phyloP scores from a whole-genome alignment of 2,329 filamentous ascomycete genomes.

The Epichloe sp. region DNA sequence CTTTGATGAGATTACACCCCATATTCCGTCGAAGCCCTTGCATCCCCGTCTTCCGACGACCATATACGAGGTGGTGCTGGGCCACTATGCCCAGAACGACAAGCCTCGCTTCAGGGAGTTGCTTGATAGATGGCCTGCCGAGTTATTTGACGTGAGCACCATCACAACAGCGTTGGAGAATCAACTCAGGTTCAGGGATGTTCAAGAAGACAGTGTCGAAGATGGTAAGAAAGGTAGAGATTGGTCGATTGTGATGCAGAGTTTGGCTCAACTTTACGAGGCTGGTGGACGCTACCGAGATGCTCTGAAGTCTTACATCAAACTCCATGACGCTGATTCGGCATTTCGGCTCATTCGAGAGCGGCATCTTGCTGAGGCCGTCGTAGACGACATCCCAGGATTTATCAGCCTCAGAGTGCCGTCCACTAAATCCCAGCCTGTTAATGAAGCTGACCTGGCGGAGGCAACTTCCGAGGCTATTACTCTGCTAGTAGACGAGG shows the following conservation, averaged over 20 bases:
- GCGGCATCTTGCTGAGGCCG: conserved; percentile 77
- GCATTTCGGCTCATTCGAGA: conserved; percentile 78
- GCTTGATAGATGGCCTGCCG: conserved; percentile 70
- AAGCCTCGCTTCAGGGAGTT: conserved; percentile 64
- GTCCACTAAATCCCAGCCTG: conserved; percentile 50
- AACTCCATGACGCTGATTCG: conserved; percentile 79
- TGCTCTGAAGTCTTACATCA: conserved; percentile 79
- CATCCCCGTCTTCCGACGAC: conserved; percentile 65
- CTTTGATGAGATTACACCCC: conserved; percentile 79
- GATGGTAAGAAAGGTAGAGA: conserved; percentile 61
- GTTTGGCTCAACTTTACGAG: conserved; percentile 72
- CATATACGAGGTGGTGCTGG: conserved; percentile 80
- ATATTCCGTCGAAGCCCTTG: conserved; percentile 67
- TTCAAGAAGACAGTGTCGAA: conserved; percentile 63
- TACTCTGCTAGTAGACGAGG: conserved; percentile 76
- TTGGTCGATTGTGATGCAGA: conserved; percentile 81
- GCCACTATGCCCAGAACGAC: conserved; percentile 74
- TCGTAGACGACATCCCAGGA: conserved; percentile 78
- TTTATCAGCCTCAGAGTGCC: conserved; percentile 82
- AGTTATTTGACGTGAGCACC: conserved; percentile 67
- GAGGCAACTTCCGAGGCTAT: conserved; percentile 74
- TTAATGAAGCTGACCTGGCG: conserved; percentile 59
- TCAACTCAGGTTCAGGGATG: conserved; percentile 63
- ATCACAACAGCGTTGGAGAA: conserved; percentile 71
- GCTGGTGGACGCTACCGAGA: conserved; percentile 70